phyloP scores from a whole-genome alignment of 495 filamentous ascomycete genomes.

The Lophiotrema nucula region DNA sequence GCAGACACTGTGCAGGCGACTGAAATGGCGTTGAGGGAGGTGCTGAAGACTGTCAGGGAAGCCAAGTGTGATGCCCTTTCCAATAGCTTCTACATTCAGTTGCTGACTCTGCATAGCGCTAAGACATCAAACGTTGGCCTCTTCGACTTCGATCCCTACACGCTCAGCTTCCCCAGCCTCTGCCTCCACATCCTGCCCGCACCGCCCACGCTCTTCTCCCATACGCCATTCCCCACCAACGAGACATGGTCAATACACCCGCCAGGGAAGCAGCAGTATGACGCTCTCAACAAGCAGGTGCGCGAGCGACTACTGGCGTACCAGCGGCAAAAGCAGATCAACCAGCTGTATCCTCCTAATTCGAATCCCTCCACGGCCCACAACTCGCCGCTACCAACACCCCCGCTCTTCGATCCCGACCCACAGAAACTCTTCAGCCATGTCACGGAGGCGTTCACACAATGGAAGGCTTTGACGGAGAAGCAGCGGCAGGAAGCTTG shows the following conservation, averaged over 20 bases:
- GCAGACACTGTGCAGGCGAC: constrained; percentile 72
- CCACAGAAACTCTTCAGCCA: constrained; percentile 62
- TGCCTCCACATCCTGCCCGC: constrained; percentile 75
- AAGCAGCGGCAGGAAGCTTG: constrained; percentile 64
- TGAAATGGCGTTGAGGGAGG: constrained; percentile 79
- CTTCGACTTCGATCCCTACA: constrained; percentile 80
- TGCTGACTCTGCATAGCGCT: constrained; percentile 1
- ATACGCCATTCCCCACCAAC: constrained; percentile 64
- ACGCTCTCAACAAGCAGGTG: constrained; percentile 66
- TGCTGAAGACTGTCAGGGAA: constrained; percentile 73
- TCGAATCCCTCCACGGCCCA: constrained; percentile 11
- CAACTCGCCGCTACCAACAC: constrained; percentile 29
- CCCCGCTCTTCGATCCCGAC: constrained; percentile 40
- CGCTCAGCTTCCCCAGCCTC: constrained; percentile 77
- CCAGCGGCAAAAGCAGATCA: constrained; percentile 49
- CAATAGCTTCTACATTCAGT: neutral
- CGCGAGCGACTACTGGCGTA: constrained; percentile 42
- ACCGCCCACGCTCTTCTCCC: constrained; percentile 71
- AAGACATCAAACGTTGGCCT: constrained; percentile 25
- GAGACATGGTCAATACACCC: constrained; percentile 73
- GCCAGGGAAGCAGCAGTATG: constrained; percentile 67
- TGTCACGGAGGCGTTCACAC: constrained; percentile 64
- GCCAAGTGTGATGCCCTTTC: constrained; percentile 61
- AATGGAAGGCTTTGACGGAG: constrained; percentile 63
- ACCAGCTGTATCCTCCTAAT: constrained; percentile 48